Evolutionary conservation across 352 stramenopile genomes (phyloP), one percentile per base, ranked within the genome.

Genomic region (Globisporangium paroecandrum): DNA sequence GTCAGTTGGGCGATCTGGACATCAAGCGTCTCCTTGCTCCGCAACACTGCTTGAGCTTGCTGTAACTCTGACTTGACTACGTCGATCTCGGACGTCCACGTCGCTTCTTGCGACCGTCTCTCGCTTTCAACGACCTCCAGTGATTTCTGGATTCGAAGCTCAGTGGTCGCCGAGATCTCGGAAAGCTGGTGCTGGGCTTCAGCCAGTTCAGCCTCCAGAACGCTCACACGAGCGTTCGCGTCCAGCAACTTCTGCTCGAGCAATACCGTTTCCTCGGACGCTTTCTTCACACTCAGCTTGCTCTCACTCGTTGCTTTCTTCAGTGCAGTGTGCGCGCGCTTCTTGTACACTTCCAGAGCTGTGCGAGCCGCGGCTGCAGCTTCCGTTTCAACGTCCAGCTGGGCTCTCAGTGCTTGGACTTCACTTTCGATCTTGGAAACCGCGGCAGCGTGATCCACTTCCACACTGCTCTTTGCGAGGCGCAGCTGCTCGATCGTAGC

Each of bases 291-390:
- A 69, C 71, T 89, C 64, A 82, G 58, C 49, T 87, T 89, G 69
- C 74, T 85, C 57, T 92, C 86, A 66, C 66, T 78, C 4, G 78
- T 88, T 38, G 84, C 78, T 59, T 93, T 94, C 74, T 94, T 94
- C 20, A 94, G 58, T 18, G 86, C 86, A 2, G 77, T 89, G 36
- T 88, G 82, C 0, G 86, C 86, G 24, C 86, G 82, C 66, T 90
- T 91, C 77, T 91, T 93, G 75, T 94, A 94, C 53, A 77, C 78
- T 66, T 91, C 86, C 20, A 94, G 74, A n/a, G 85, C 84, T 4
- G 73, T 70, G 0, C 78, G 75, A 3, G 83, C 81, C 36, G 82
- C 78, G 34, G 70, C 74, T 0, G 83, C 75, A 13, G 69, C 83
- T 55, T 89, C 81, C 32, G 72, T 81, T 72, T 92, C 82, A 12